Evolutionary conservation across 2,329 filamentous ascomycete genomes (phyloP).

Genomic region (Ambrosiella xylebori): DNA sequence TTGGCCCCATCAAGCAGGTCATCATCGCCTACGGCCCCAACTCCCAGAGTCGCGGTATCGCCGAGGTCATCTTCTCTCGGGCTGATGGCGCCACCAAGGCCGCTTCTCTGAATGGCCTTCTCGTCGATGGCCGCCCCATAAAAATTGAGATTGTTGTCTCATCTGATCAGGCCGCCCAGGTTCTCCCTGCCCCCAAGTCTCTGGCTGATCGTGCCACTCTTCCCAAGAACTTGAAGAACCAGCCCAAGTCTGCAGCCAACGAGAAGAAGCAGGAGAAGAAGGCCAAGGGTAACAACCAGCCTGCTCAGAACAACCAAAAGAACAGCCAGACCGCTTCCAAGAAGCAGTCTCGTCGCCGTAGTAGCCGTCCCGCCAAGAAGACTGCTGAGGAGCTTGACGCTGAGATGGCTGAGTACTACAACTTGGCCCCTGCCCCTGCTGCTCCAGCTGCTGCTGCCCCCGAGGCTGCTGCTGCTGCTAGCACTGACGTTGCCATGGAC

Average conservation of each 20-base stretch:
- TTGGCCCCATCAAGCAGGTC: conserved; percentile 81
- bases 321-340: conserved; percentile 17
- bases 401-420: conserved; percentile 96
- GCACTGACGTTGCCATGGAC: conserved; percentile 24
- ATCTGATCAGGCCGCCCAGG: conserved; percentile 51
- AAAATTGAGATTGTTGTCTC: conserved; percentile 90
- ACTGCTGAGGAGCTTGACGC: conserved; percentile 88
- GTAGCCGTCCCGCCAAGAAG: conserved; percentile 58
- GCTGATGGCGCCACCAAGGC: conserved; percentile 71
- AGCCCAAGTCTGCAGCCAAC: conserved; percentile 66
- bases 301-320: conserved; percentile 17
- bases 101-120: conserved; percentile 69
- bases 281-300: conserved; percentile 20
- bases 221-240: conserved; percentile 39
- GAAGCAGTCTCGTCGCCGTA: conserved; percentile 22
- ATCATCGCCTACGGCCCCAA: conserved; percentile 85
- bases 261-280: conserved; percentile 43
- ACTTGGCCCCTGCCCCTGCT: conserved; percentile 24
- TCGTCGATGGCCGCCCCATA: conserved; percentile 79
- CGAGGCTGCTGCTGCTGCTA: conserved; percentile 27
- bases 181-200: conserved; percentile 47
- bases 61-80: conserved; percentile 73
- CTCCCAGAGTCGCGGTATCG: conserved; percentile 79
- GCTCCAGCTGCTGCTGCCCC: conserved; percentile 30
- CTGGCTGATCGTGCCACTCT: conserved; percentile 65